Percentiles rank a stretch among this genome's conserved stretches.
Evolutionary conservation across 768 basidiomycete genomes (phyloP).

Genomic region (Suillus subluteus): DNA sequence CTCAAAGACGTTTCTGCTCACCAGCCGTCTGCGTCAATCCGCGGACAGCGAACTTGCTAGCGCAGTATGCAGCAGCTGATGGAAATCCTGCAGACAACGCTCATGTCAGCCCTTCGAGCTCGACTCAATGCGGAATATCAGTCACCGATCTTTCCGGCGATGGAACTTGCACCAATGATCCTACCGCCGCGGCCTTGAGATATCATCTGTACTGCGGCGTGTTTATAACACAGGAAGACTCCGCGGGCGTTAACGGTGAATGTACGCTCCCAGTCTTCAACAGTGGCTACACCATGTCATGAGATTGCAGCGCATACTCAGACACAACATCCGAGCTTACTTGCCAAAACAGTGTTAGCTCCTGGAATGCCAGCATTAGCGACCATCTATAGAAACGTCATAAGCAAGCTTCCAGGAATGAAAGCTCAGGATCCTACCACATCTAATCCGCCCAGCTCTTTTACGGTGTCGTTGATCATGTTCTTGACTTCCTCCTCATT

Average conservation of each 20-base stretch:
- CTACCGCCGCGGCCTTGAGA: conserved; percentile 20
- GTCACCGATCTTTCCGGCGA: conserved; percentile 11
- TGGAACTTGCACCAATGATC: conserved; percentile 9
- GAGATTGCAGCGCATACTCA: background rate
- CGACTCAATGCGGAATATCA: background rate
- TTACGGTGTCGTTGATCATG: conserved; percentile 18
- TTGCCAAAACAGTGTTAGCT: conserved; percentile 1
- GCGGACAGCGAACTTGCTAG: conserved; percentile 27
- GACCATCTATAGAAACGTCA: conserved; percentile 19
- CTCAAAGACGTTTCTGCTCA: conserved; percentile 18
- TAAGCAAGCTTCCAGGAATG: background rate
- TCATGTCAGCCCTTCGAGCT: background rate
- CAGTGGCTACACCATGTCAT: conserved; percentile 13
- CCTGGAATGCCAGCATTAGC: conserved; percentile 24
- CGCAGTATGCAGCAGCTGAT: conserved; percentile 15
- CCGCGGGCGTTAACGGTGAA: conserved; percentile 35
- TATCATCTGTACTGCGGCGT: conserved; percentile 20
- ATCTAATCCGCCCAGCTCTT: conserved; percentile 16
- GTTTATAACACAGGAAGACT: conserved; percentile 33
- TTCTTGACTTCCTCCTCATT: conserved; percentile 20
- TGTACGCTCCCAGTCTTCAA: conserved; percentile 31
- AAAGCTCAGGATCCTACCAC: conserved; percentile 15
- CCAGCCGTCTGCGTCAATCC: conserved; percentile 29
- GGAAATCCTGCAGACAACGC: conserved; percentile 12
- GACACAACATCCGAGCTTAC: background rate